phyloP scores from a whole-genome alignment of 1,139 yeast genomes.

The Debaryomycetaceae sp. region DNA sequence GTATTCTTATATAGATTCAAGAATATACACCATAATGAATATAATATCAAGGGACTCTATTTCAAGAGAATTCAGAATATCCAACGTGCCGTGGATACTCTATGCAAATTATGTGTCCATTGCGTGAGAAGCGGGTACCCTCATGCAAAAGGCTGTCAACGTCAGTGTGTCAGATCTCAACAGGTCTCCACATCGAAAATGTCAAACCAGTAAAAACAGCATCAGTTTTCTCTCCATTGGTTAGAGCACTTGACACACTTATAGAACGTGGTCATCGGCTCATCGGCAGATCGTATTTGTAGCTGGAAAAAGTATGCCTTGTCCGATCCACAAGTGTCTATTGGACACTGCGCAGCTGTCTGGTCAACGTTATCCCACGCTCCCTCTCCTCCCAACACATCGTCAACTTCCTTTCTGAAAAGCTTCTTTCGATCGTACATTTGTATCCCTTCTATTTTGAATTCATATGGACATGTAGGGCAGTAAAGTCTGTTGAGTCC shows the following conservation, averaged over 20 bases:
- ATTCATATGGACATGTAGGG: conserved; percentile 92
- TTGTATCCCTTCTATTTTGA: conserved; percentile 77
- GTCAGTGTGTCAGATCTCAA: too few relatives aligned
- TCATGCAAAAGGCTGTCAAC: too few relatives aligned
- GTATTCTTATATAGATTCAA: conserved; percentile 55
- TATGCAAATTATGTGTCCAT: too few relatives aligned
- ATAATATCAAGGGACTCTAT: neutral
- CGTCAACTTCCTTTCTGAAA: conserved; percentile 89
- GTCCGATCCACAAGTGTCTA: conserved; percentile 78
- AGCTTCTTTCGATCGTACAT: conserved; percentile 81
- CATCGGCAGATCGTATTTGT: conserved; percentile 90
- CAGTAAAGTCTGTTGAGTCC: conserved; percentile 65
- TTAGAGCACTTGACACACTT: conserved; percentile 90
- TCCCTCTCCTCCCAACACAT: conserved; percentile 94
- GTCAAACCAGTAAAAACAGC: neutral
- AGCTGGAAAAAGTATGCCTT: conserved; percentile 96
- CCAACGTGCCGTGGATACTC: neutral
- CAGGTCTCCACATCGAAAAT: neutral
- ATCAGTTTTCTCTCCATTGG: conserved; percentile 93
- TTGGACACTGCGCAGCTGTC: conserved; percentile 84
- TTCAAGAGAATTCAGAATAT: neutral
- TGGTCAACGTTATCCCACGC: conserved; percentile 99
- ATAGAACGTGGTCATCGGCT: conserved; percentile 94
- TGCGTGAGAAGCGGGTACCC: too few relatives aligned
- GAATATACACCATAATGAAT: neutral